A percentile compares a stretch with the other conserved stretches of the same genome.
These are phyloP conservation scores for Sugiyamaella mastotermitis DNA, from an alignment of 805 yeast species.

Conservation along the genomic window DNA sequence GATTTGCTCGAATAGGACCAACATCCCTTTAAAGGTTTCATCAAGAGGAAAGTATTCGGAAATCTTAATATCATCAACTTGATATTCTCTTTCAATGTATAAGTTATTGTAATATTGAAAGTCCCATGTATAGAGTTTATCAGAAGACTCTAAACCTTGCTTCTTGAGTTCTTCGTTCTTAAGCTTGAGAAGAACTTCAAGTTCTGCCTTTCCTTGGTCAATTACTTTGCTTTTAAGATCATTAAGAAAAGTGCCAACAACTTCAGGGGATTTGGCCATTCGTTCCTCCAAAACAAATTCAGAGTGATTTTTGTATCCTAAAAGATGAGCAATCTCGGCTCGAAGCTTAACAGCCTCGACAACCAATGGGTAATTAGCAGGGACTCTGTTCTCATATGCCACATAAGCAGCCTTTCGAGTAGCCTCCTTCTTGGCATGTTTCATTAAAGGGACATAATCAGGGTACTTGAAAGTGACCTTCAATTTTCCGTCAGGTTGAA, in stretches of 20 bases:
- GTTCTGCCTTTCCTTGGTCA: conserved; percentile 55
- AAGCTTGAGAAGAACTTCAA: conserved; percentile 41
- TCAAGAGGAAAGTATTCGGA: conserved; percentile 76
- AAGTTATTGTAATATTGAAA: conserved; percentile 58
- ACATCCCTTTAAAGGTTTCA: conserved; percentile 61
- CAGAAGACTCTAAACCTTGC: conserved; percentile 34
- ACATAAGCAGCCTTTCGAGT: conserved; percentile 62
- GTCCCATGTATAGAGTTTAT: conserved; percentile 62
- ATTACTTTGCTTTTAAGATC: conserved; percentile 55
- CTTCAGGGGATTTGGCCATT: conserved; percentile 68
- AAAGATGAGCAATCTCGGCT: conserved; percentile 50
- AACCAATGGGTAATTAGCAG: conserved; percentile 53
- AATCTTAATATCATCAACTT: conserved; percentile 66
- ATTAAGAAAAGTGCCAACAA: conserved; percentile 53
- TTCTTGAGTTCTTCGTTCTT: conserved; percentile 48
- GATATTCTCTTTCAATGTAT: conserved; percentile 59
- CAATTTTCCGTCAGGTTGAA: conserved; percentile 35
- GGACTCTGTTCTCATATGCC: conserved; percentile 64
- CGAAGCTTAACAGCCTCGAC: conserved; percentile 56
- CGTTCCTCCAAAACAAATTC: conserved; percentile 68
- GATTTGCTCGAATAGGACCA: conserved; percentile 60
- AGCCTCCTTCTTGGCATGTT: conserved; percentile 55
- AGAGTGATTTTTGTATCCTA: conserved; percentile 67
- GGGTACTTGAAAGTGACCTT: conserved; percentile 81
- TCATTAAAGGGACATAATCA: conserved; percentile 70